Base-by-base conservation (phyloP, 805 yeast genomes). In the Diddensiella transvaalensis region DNA sequence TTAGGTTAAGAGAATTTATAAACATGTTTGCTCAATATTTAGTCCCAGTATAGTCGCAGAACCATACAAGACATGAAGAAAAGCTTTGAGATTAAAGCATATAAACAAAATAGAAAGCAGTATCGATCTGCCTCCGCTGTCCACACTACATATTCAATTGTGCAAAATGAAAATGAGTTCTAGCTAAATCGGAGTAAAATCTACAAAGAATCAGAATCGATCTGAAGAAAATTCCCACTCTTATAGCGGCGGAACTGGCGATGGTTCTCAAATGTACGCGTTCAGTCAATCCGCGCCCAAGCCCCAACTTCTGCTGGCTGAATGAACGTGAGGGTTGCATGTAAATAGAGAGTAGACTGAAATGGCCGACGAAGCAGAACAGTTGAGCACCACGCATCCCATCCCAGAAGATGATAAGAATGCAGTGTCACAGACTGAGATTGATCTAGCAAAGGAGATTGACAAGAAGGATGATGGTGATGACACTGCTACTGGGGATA, bases 61-160 rank as follows among this genome's bases (percentile, higher is more conserved):
- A n/a, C n/a, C n/a, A n/a, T n/a, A n/a, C n/a, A n/a, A n/a, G n/a
- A n/a, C n/a, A n/a, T 39, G n/a, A 17, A 39, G 13, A 6, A 24
- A 19, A 42, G 21, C 23, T 6, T 17, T 4, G 22, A 13, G 18
- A 8, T 17, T 5, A 10, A 29, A 8, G 30, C 8, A 17, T 17
- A 11, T 36, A 10, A 36, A 10, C 21, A 35, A 35, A 10, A 35
- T 15, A 10, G 38, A 13, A 15, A 10, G 15, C 17, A 35, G 17
- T 15, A 15, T 68, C 54, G 47, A 40, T 74, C 63, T 74, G 48
- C 60, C 78, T 74, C 77, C 67, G 78, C 71, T 73, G 79, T 74
- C 78, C 78, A 70, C 78, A 64, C 78, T 64, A 55, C 60, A 59
- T 59, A 49, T 49, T 56, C 59, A 62, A 62, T 60, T 40, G 62